A percentile compares a stretch with the other conserved stretches of the same genome.
phyloP scores from a whole-genome alignment of 202 grass and related monocot species.

The Panicum hallii region DNA sequence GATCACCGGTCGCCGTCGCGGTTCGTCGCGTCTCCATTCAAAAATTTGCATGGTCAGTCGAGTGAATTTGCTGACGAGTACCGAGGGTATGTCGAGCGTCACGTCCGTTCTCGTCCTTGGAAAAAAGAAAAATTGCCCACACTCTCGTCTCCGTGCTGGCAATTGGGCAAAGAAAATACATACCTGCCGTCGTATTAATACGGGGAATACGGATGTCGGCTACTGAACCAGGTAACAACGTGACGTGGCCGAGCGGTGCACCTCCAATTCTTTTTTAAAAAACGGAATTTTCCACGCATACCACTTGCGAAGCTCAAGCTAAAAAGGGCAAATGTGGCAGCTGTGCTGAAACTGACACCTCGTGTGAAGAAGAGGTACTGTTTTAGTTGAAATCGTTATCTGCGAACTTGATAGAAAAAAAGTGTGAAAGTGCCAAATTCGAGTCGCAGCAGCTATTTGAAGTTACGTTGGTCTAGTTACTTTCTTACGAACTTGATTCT shows the following conservation, averaged over 20 bases:
- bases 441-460: too few relatives aligned
- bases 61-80: background rate
- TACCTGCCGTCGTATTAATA: background rate
- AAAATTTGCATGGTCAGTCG: constrained; percentile 26
- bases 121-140: background rate
- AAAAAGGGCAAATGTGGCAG: background rate
- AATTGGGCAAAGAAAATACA: background rate
- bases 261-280: background rate
- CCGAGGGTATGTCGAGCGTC: background rate
- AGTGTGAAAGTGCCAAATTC: background rate
- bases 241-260: background rate
- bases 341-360: background rate
- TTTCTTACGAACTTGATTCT: too few relatives aligned
- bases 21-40: constrained; percentile 24
- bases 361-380: background rate
- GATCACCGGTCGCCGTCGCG: background rate
- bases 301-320: background rate
- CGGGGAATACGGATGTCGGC: background rate
- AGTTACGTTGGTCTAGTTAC: too few relatives aligned
- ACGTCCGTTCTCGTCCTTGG: background rate
- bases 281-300: background rate
- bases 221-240: background rate
- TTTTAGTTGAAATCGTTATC: background rate
- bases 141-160: background rate
- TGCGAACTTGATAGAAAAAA: background rate